Evolutionary conservation across 257 asterid species (phyloP).

Genomic region (Nicotiana otophora): DNA sequence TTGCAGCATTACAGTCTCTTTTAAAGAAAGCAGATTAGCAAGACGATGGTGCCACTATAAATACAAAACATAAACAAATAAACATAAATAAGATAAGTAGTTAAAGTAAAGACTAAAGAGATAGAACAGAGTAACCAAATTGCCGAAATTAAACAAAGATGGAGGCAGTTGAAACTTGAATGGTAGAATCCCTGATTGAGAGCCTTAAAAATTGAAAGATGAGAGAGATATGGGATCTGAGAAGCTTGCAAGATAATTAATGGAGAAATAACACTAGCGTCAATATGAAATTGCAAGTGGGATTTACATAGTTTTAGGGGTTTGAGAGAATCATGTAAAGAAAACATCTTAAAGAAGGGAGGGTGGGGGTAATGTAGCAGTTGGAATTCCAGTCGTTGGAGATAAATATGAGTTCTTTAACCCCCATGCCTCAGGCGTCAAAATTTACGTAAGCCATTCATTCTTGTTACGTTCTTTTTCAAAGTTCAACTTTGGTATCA

Average conservation of each 20-base stretch:
- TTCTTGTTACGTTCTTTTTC: background rate
- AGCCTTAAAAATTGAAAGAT: background rate
- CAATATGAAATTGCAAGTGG: background rate
- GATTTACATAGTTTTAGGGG: background rate
- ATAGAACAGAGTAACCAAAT: slow-evolving; percentile 1
- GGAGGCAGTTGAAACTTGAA: background rate
- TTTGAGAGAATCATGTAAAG: background rate
- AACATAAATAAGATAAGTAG: background rate
- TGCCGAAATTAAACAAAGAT: background rate
- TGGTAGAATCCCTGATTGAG: background rate
- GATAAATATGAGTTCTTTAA: background rate
- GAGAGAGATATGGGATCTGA: background rate
- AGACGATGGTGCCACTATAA: background rate
- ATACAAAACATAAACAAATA: background rate
- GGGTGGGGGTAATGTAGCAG: background rate
- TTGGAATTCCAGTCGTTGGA: background rate
- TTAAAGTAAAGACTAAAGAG: background rate
- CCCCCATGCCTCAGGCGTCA: background rate
- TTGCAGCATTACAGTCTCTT: background rate
- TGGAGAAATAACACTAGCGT: background rate
- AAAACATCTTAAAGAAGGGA: background rate
- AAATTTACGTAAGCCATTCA: background rate
- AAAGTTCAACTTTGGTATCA: background rate
- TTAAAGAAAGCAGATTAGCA: background rate
- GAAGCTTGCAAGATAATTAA: background rate